phyloP scores from a whole-genome alignment of 345 rosid species.

The Sonneratia caseolaris region DNA sequence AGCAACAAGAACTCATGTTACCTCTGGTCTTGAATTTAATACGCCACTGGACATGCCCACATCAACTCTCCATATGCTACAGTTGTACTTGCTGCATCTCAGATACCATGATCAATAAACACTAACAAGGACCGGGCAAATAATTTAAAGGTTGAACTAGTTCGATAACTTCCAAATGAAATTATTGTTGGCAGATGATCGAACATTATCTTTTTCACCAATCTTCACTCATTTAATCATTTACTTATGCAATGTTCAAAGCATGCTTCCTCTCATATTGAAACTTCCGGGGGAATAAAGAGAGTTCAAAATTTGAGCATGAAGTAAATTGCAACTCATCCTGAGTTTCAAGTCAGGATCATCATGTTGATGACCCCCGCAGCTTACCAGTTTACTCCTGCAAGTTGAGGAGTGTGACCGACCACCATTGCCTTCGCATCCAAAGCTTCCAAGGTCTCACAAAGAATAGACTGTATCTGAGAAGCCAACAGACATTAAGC shows the following conservation, averaged over 20 bases:
- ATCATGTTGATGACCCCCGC: neutral
- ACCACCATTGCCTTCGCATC: slow-evolving; percentile 92
- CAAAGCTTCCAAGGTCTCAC: slow-evolving; percentile 52
- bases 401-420: slow-evolving; percentile 86
- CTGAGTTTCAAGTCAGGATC: neutral
- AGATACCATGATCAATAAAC: slow-evolving; percentile 2
- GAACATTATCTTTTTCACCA: neutral
- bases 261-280: too few species aligned
- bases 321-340: too few species aligned
- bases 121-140: neutral
- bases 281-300: too few species aligned
- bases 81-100: slow-evolving; percentile 54
- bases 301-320: too few species aligned
- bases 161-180: neutral
- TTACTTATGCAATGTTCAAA: too few species aligned
- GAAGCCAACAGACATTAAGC: slow-evolving; percentile 11
- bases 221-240: neutral
- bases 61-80: slow-evolving; percentile 83
- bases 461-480: slow-evolving; percentile 54
- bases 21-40: slow-evolving; percentile 89
- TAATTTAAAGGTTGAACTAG: neutral
- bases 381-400: slow-evolving; percentile 73
- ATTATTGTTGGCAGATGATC: neutral
- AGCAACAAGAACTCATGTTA: slow-evolving; percentile 14
- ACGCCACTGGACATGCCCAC: slow-evolving; percentile 99